Percentiles rank a stretch among this genome's conserved stretches.
phyloP scores from a whole-genome alignment of 2,329 filamentous ascomycete species.

The Colletotrichum chlorophyti region DNA sequence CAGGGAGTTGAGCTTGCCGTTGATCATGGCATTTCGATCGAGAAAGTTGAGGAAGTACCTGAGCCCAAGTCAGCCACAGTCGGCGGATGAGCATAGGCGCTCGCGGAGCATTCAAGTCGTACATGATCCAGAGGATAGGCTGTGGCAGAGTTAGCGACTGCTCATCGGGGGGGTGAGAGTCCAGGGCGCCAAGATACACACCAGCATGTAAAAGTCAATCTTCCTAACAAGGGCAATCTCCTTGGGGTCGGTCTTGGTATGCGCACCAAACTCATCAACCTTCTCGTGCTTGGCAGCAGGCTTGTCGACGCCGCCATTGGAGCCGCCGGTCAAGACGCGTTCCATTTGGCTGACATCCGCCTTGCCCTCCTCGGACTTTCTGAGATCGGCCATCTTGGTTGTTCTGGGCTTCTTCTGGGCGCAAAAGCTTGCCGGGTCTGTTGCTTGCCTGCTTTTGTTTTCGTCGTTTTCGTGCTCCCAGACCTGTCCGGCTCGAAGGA shows the following conservation, averaged over 20 bases:
- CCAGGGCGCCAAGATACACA: slow-evolving; percentile 1
- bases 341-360: slow-evolving; percentile 11
- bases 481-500: neutral
- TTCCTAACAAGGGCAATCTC: slow-evolving; percentile 44
- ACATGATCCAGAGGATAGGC: slow-evolving; percentile 31
- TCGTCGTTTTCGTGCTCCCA: neutral
- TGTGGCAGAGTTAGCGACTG: slow-evolving; percentile 37
- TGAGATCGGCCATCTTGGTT: slow-evolving; percentile 5
- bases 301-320: slow-evolving; percentile 14
- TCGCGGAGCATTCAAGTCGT: slow-evolving; percentile 26
- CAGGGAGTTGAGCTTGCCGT: slow-evolving; percentile 36
- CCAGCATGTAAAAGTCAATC: slow-evolving; percentile 42
- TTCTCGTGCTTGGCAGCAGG: slow-evolving; percentile 3
- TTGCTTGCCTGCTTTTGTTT: too few species aligned
- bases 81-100: too few species aligned
- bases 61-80: slow-evolving; percentile 27
- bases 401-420: too few species aligned
- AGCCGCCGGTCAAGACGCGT: slow-evolving; percentile 10
- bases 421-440: too few species aligned
- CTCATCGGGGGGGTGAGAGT: too few species aligned
- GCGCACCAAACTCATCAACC: slow-evolving; percentile 44
- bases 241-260: slow-evolving; percentile 45
- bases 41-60: slow-evolving; percentile 34
- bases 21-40: slow-evolving; percentile 38
- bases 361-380: slow-evolving; percentile 9